Percentiles rank a stretch among this genome's conserved stretches.
Conservation (phyloP, 139 green algal genomes). For the Micractinium conductrix region DNA sequence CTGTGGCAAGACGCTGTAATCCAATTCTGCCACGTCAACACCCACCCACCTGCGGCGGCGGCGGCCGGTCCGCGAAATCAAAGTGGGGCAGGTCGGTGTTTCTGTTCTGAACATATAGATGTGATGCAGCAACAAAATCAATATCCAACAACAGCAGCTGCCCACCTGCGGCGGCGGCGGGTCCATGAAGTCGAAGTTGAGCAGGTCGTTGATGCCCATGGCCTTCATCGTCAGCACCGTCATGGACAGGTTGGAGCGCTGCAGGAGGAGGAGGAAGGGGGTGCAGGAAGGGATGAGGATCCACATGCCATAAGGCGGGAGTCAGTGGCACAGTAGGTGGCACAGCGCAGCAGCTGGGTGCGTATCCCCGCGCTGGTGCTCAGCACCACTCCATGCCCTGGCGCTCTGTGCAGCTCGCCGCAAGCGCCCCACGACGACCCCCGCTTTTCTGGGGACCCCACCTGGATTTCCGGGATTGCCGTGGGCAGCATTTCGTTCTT, state of each 20-base stretch:
- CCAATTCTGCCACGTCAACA: no score
- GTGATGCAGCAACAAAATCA: not conserved
- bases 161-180: conserved; percentile 73
- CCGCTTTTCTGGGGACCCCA: conserved; percentile 14
- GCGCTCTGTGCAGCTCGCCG: no score
- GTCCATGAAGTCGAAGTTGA: conserved; percentile 99
- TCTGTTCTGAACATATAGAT: no score
- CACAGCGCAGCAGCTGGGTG: no score
- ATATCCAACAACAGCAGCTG: not conserved
- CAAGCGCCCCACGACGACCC: not conserved
- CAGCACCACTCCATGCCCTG: no score
- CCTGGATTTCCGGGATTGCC: conserved; percentile 91
- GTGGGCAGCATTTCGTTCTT: conserved; percentile 94
- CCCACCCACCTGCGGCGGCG: conserved; percentile 28
- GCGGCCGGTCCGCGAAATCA: conserved; percentile 90
- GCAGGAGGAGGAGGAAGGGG: not conserved
- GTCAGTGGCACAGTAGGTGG: no score
- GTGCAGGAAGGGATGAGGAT: conserved; percentile 39
- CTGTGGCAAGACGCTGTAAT: no score
- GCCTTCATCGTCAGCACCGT: conserved; percentile 81
- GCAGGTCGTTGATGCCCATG: conserved; percentile 99
- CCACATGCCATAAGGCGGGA: no score
- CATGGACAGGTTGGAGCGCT: conserved; percentile 72
- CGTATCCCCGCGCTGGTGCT: no score
- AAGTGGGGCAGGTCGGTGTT: not conserved